Evolutionary conservation across 106 monocot genomes (phyloP), one percentile per base, ranked within the genome.

Genomic region (Platanthera guangdongensis): DNA sequence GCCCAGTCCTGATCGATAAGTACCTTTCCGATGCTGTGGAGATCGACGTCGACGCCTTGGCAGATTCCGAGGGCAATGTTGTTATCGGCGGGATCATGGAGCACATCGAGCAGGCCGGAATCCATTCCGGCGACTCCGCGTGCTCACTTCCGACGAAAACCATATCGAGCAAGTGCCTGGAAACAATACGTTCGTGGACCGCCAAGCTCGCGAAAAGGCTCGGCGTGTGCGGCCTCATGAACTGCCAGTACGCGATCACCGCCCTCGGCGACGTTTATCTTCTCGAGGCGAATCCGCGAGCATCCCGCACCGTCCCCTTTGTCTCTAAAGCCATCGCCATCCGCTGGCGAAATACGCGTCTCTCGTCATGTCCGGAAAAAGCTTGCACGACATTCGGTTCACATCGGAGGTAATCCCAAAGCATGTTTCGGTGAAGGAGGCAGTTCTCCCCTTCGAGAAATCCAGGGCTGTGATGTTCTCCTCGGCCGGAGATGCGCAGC

Each of bases 11-110:
- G 75, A 76, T 99, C 28, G 97, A 99, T 64, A 99, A 84, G 79
- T 99, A 94, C 76, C 88, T 99, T 15, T 88, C 88, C 51, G 97
- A 94, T 79, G 97, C 97, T 1, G 59, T 78, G 46, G 97, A 99
- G 79, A 94, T 99, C 75, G 97, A 99, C 85, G 90, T 99, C 18
- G 97, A 99, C 81, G 87, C 97, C 55, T 76, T 99, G 47, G 83
- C 89, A n/a, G 97, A 99, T 72, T 88, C 85, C 48, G 72, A 76
- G 52, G 97, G 97, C 9, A 84, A 74, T 68, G 97, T 94, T n/a
- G 97, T 99, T 7, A 99, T 99, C 78, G 97, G 97, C 62, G 97
- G 97, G 16, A 99, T 99, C 57, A 99, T 99, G 97, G 97, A 99
- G 84, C 97, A 99, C 75, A 99, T 94, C 47, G 97, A 99, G 81